Evolutionary conservation across 2,329 filamentous ascomycete species (phyloP).

Genomic region (Fusarium lateritium): DNA sequence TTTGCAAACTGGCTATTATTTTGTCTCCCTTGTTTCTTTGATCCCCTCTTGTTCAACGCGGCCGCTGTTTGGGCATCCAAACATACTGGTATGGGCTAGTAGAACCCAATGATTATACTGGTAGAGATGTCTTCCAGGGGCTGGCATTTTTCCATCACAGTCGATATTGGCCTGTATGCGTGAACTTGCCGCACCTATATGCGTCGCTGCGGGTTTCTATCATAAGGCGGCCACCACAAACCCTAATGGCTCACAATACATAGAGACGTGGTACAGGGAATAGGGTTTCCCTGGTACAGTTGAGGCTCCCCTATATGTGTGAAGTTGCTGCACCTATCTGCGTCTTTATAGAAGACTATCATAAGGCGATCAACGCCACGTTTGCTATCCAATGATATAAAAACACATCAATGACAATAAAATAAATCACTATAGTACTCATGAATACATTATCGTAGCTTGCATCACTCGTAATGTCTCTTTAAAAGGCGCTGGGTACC

Average conservation of each 20-base stretch:
- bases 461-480: background rate
- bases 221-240: background rate
- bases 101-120: background rate
- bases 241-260: background rate
- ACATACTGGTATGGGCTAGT: background rate
- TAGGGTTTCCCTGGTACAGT: background rate
- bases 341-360: background rate
- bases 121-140: background rate
- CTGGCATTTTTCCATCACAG: background rate
- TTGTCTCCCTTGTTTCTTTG: conserved; percentile 8
- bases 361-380: background rate
- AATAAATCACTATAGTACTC: too few relatives aligned
- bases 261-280: background rate
- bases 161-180: background rate
- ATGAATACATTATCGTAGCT: background rate
- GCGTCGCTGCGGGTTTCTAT: background rate
- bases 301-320: background rate
- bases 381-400: background rate
- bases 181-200: background rate
- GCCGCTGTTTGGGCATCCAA: background rate
- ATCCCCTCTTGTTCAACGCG: background rate
- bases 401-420: background rate
- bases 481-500: background rate
- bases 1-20: background rate
- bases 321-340: conserved; percentile 15